Percentiles rank a stretch among this genome's conserved stretches.
Conservation (phyloP, 2,329 filamentous ascomycete species). For the Cryphonectria naterciae region DNA sequence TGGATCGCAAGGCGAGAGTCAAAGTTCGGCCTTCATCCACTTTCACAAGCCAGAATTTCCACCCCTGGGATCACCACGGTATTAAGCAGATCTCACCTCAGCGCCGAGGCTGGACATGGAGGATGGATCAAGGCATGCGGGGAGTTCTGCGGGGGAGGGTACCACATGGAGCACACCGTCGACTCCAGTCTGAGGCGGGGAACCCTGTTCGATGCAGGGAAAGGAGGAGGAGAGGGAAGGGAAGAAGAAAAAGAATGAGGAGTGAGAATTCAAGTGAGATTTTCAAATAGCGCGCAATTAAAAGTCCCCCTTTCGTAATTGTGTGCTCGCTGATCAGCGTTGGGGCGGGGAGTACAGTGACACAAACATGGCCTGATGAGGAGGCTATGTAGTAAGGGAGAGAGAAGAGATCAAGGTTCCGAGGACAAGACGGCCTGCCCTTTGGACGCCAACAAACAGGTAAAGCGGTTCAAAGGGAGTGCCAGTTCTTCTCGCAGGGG, state of each 20-base stretch:
- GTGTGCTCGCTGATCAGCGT: background rate
- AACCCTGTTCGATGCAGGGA: slow-evolving; percentile 11
- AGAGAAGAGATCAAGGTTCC: background rate
- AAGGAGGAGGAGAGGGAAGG: background rate
- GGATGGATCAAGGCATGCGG: slow-evolving; percentile 5
- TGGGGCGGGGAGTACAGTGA: background rate
- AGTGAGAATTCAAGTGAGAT: background rate
- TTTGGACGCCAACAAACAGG: background rate
- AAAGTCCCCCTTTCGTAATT: background rate
- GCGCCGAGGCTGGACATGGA: slow-evolving; percentile 24
- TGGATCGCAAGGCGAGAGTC: slow-evolving; percentile 1
- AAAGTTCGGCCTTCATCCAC: slow-evolving; percentile 8
- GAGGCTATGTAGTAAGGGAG: background rate
- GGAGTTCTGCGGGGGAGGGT: slow-evolving; percentile 16
- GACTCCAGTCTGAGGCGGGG: slow-evolving; percentile 10
- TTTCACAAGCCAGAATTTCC: slow-evolving; percentile 27
- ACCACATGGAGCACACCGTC: slow-evolving; percentile 11
- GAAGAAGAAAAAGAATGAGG: background rate
- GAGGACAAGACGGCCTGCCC: background rate
- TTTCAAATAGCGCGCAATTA: background rate
- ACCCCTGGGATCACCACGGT: slow-evolving; percentile 16
- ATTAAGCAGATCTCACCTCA: slow-evolving; percentile 22
- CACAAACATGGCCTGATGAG: background rate
- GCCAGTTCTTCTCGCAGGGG: background rate
- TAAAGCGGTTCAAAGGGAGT: background rate